Evolutionary conservation across 148 eudicot genomes (phyloP).

Genomic region (Vaccinium vitisidaea): DNA sequence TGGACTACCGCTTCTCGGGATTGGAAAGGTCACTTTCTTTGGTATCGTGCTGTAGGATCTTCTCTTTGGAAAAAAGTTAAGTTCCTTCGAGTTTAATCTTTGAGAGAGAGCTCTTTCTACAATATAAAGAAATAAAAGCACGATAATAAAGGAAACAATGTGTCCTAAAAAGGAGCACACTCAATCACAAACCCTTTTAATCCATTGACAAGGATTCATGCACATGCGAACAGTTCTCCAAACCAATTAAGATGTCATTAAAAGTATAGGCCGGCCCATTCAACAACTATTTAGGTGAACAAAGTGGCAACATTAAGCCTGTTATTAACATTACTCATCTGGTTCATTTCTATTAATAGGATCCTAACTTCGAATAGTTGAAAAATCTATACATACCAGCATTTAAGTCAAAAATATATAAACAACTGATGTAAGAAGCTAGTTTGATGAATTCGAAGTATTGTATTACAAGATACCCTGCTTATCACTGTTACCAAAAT

Average conservation of each 20-base stretch:
- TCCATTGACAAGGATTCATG: slow-evolving; percentile 1
- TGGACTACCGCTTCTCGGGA: slow-evolving; percentile 45
- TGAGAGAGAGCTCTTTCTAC: slow-evolving; percentile 24
- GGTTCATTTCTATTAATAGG: neutral
- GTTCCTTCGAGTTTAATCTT: slow-evolving; percentile 4
- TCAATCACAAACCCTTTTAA: neutral
- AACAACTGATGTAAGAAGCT: neutral
- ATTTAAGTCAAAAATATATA: neutral
- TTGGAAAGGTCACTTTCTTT: slow-evolving; percentile 12
- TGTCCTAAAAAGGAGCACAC: neutral
- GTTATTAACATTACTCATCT: neutral
- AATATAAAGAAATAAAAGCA: neutral
- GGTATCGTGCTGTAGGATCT: slow-evolving; percentile 16
- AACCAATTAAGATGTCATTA: neutral
- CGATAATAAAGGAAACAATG: neutral
- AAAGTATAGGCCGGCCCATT: neutral
- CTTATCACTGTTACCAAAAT: neutral
- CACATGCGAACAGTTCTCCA: neutral
- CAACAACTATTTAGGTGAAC: neutral
- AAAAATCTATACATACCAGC: neutral
- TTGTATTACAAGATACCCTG: neutral
- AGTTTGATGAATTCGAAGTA: neutral
- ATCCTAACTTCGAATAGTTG: neutral
- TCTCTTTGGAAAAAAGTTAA: slow-evolving; percentile 4
- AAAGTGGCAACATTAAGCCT: neutral